phyloP scores from a whole-genome alignment of 495 filamentous ascomycete species.

The Hypoxylon fragiforme region DNA sequence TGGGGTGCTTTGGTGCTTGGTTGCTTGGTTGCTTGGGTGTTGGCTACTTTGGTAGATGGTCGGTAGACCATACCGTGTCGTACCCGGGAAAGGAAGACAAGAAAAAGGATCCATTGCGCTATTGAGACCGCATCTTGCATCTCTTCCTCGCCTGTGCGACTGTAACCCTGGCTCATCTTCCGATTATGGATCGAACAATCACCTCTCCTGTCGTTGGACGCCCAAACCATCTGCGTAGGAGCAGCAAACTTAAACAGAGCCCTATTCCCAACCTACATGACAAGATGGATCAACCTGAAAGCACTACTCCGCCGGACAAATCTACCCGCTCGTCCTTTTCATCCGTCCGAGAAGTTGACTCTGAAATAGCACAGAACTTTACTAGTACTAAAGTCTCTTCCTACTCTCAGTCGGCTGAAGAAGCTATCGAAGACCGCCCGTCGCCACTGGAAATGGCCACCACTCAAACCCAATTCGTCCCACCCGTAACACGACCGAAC shows the following conservation, averaged over 20 bases:
- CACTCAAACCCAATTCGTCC: conserved; percentile 53
- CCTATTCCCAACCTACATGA: conserved; percentile 21
- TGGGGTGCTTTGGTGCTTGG: not conserved
- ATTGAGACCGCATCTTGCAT: conserved; percentile 36
- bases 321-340: conserved; percentile 57
- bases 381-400: conserved; percentile 67
- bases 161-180: conserved; percentile 26
- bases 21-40: not conserved
- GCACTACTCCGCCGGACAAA: conserved; percentile 41
- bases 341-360: conserved; percentile 58
- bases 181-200: conserved; percentile 32
- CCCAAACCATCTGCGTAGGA: conserved; percentile 15
- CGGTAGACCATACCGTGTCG: conserved; percentile 11
- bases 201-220: conserved; percentile 24
- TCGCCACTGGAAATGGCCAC: conserved; percentile 44
- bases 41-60: not conserved
- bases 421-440: conserved; percentile 47
- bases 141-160: conserved; percentile 24
- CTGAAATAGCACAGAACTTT: conserved; percentile 69
- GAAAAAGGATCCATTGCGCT: conserved; percentile 29
- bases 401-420: conserved; percentile 49
- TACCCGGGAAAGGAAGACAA: conserved; percentile 12
- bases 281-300: conserved; percentile 26
- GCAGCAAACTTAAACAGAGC: conserved; percentile 29
- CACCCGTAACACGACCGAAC: conserved; percentile 49